Evolutionary conservation across 495 filamentous ascomycete genomes (phyloP).

Genomic region (Lasiosphaeria ovina): DNA sequence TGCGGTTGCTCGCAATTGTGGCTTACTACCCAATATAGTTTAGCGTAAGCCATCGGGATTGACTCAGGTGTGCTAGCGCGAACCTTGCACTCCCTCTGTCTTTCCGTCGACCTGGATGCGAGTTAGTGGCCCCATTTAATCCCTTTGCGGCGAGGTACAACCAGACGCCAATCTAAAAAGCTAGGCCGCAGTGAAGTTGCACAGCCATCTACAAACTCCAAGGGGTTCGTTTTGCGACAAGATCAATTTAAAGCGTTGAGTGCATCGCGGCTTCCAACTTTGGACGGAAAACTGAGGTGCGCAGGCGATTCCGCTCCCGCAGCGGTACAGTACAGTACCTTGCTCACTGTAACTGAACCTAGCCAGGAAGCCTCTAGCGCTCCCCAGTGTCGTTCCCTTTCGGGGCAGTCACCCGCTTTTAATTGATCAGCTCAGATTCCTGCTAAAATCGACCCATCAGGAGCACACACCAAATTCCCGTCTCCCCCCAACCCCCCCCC

Average conservation of each 20-base stretch:
- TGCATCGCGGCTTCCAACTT: neutral
- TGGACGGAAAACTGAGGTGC: neutral
- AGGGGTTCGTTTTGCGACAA: neutral
- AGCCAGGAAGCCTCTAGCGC: constrained; percentile 8
- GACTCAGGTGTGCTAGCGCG: neutral
- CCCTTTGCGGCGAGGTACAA: neutral
- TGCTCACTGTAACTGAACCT: constrained; percentile 12
- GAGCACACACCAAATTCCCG: constrained; percentile 19
- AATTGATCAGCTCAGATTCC: constrained; percentile 35
- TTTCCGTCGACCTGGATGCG: no score
- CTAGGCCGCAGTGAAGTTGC: constrained; percentile 1
- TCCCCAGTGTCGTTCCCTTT: constrained; percentile 13
- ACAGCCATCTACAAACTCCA: neutral
- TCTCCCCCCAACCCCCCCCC: constrained; percentile 21
- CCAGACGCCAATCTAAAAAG: no score
- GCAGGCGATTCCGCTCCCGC: neutral
- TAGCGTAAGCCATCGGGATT: neutral
- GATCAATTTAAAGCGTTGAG: neutral
- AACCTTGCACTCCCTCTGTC: neutral
- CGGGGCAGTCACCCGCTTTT: constrained; percentile 23
- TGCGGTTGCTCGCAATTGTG: neutral
- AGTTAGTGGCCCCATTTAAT: neutral
- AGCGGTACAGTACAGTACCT: neutral
- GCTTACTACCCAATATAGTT: neutral
- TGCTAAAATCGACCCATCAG: constrained; percentile 32